These are phyloP conservation scores for Tillandsia leiboldiana DNA, from an alignment of 176 grass and related monocot genomes.

Conservation along the genomic window DNA sequence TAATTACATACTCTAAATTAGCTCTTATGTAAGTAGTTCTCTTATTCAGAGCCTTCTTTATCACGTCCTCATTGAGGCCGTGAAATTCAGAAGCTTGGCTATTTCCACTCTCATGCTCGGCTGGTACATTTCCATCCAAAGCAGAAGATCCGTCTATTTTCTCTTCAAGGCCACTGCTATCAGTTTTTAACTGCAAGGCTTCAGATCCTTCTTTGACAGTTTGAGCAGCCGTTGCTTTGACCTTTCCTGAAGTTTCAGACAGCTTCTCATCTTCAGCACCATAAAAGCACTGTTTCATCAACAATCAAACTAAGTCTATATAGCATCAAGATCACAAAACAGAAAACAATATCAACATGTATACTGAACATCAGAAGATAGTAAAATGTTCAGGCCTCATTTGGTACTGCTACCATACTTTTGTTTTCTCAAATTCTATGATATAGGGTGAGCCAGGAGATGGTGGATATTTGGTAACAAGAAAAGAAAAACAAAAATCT, in stretches of 20 bases:
- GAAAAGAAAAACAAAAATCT: no score
- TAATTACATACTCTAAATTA: constrained; percentile 65
- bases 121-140: constrained; percentile 5
- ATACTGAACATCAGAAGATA: no score
- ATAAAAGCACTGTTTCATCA: constrained; percentile 46
- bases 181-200: constrained; percentile 32
- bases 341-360: not conserved
- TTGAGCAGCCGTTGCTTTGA: constrained; percentile 27
- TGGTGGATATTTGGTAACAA: no score
- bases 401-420: no score
- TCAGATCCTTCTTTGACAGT: constrained; percentile 45
- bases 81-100: constrained; percentile 20
- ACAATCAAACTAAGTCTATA: constrained; percentile 8
- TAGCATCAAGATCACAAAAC: constrained; percentile 5
- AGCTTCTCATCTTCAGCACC: constrained; percentile 45
- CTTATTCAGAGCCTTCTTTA: constrained; percentile 59
- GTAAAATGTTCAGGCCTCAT: no score
- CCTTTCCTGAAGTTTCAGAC: constrained; percentile 29
- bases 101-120: constrained; percentile 21
- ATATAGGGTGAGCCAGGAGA: no score
- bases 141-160: constrained; percentile 22
- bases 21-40: constrained; percentile 66
- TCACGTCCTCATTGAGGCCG: constrained; percentile 51
- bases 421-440: no score
- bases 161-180: constrained; percentile 26